Percentiles rank a stretch among this genome's conserved stretches.
phyloP scores from a whole-genome alignment of 495 filamentous ascomycete species.

The Podospora pseudocomata region DNA sequence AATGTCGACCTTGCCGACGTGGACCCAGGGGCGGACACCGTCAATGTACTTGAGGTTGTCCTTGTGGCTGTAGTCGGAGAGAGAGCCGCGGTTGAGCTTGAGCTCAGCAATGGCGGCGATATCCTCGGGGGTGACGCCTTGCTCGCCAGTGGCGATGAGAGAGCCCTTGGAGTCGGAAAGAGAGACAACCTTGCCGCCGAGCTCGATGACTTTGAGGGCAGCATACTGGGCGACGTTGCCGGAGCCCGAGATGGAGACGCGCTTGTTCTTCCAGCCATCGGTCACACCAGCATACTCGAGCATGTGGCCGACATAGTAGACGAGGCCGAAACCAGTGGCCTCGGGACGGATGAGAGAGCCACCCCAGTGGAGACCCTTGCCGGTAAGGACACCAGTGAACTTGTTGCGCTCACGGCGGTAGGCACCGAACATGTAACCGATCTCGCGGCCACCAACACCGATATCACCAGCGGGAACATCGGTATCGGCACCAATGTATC shows the following conservation, averaged over 20 bases:
- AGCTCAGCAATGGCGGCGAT: slow-evolving; percentile 71
- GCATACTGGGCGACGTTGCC: slow-evolving; percentile 99
- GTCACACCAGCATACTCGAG: slow-evolving; percentile 84
- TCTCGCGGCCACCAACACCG: slow-evolving; percentile 82
- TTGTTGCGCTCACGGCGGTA: slow-evolving; percentile 85
- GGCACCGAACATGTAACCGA: slow-evolving; percentile 92
- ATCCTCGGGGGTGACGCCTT: slow-evolving; percentile 71
- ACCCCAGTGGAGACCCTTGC: slow-evolving; percentile 91
- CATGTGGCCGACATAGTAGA: slow-evolving; percentile 98
- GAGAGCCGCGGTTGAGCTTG: slow-evolving; percentile 83
- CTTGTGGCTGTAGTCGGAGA: slow-evolving; percentile 55
- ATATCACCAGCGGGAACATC: slow-evolving; percentile 96
- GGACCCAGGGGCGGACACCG: slow-evolving; percentile 85
- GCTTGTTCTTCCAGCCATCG: slow-evolving; percentile 77
- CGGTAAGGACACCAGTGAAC: slow-evolving; percentile 94
- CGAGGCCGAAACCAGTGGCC: slow-evolving; percentile 93
- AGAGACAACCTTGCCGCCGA: slow-evolving; percentile 87
- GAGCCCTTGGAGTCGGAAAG: slow-evolving; percentile 90
- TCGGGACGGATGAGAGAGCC: slow-evolving; percentile 93
- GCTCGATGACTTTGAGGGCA: slow-evolving; percentile 93
- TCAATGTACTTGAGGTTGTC: slow-evolving; percentile 81
- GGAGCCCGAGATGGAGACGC: slow-evolving; percentile 92
- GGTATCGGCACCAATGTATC: slow-evolving; percentile 94
- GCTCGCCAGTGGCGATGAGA: slow-evolving; percentile 64
- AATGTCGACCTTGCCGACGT: slow-evolving; percentile 84